Evolutionary conservation across 805 yeast species (phyloP), one percentile per base, ranked within the genome.

Genomic region (Kodamaea leandrae): DNA sequence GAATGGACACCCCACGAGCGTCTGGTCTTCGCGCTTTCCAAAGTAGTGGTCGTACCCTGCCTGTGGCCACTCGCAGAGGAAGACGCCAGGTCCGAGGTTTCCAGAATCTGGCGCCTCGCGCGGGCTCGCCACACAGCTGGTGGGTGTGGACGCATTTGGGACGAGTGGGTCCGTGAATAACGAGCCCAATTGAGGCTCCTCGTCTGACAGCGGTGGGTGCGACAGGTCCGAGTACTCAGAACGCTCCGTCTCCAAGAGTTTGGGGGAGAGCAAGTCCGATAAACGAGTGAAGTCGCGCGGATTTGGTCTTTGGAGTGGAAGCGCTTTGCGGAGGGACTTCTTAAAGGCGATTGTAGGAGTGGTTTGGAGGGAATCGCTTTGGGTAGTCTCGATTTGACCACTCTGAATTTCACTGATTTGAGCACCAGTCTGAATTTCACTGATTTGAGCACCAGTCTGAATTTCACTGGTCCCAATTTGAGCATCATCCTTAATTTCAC

Each of bases 31-130:
- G 28, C 64, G 66, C 4, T 65, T 71, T 27, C 66, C 73, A 55
- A 85, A 86, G 37, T 78, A 79, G 5, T 69, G 67, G 28, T 73
- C 71, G 51, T 73, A 73, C 1, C 63, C 55, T 1, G 63, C 71
- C 2, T 63, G 54, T 21, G 71, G 64, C 93, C 95, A 86, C 50
- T 85, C 84, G 56, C 90, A 82, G 4, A 85, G 74, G 13, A 69
- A 54, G 18, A 64, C 48, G 7, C 33, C 33, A 12, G 33, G 33
- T 10, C 33, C 33, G 4, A 30, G 21, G 6, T 6, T 7, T 10
- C 16, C 33, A 6, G 32, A 5, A 10, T 27, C 32, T 8, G 32
- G 20, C 13, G 21, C n/a, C 10, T 30, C 33, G 4, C 33, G 21
- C 7, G 33, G 33, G 21, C 21, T 17, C 8, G 33, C 16, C 6